Conservation (phyloP, 345 rosid species). For the Abelmoschus esculentus region DNA sequence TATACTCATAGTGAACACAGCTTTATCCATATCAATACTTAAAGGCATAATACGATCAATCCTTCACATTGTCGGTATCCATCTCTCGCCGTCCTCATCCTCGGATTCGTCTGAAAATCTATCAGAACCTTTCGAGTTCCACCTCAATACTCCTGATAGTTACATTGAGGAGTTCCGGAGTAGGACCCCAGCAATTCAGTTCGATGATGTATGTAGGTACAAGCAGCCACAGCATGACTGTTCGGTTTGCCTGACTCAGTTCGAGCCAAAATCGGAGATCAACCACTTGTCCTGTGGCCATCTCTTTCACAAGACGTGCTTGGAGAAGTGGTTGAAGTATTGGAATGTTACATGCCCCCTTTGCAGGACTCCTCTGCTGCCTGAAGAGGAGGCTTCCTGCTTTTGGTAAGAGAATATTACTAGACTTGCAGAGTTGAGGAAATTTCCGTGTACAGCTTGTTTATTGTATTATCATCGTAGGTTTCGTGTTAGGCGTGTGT, state of each 20-base stretch:
- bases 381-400: slow-evolving; percentile 40
- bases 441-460: slow-evolving; percentile 25
- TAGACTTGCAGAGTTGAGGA: not conserved
- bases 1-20: slow-evolving; percentile 75
- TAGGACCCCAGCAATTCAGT: slow-evolving; percentile 45
- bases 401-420: slow-evolving; percentile 32
- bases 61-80: slow-evolving; percentile 61
- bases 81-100: slow-evolving; percentile 33
- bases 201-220: slow-evolving; percentile 36
- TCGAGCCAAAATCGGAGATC: slow-evolving; percentile 56
- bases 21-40: slow-evolving; percentile 61
- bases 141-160: slow-evolving; percentile 30
- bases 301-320: slow-evolving; percentile 56
- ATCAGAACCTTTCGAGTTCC: slow-evolving; percentile 36
- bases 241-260: slow-evolving; percentile 52
- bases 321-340: slow-evolving; percentile 75
- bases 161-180: slow-evolving; percentile 62
- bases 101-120: slow-evolving; percentile 24
- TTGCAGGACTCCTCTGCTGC: slow-evolving; percentile 59
- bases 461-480: slow-evolving; percentile 15
- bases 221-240: slow-evolving; percentile 52
- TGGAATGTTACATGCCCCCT: slow-evolving; percentile 72
- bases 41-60: slow-evolving; percentile 64
- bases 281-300: slow-evolving; percentile 62
- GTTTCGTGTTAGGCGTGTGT: not conserved